Evolutionary conservation across 1,139 yeast genomes (phyloP), one percentile per base, ranked within the genome.

Genomic region (Protomyces pachydermus): DNA sequence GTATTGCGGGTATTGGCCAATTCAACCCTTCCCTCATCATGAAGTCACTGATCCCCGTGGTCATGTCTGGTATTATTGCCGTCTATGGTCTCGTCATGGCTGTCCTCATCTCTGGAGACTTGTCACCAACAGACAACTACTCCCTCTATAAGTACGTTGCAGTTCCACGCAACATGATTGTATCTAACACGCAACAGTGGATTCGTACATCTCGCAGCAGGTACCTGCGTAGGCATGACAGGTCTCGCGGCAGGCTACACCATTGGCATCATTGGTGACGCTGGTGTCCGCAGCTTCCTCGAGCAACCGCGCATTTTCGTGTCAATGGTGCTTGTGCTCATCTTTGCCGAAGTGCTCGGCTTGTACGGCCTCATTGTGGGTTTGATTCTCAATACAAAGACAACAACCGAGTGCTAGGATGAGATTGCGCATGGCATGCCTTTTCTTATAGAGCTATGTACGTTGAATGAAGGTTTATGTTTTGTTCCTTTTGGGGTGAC

Each of bases 21-120:
- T 74, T 74, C 67, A 70, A 72, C 64, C 75, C 75, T 14, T 75
- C 72, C 42, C 66, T 74, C 65, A 73, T 74, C 66, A 74, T 73
- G 76, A 71, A 72, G 64, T 71, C 71, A 55, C 57, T 88, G 74
- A 95, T 95, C 70, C 98, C 98, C 68, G 98, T 95, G 72, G 87
- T 95, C 80, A 91, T 95, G 97, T 96, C 98, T 69, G 99, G 99
- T 88, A 95, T 95, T 76, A 88, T 95, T 79, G 97, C 98, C 77
- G 95, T 95, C 80, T 95, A 95, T 77, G 99, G 99, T 65, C 83
- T 95, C 75, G 98, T 95, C 68, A 98, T 95, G 68, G 87, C 97
- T 28, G 99, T 95, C 67, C 83, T 95, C 76, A 93, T 95, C 70
- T 88, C 97, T 58, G 93, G 91, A 35, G 73, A 71, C 58, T 65